Evolutionary conservation across 73 alveolate species (phyloP).

Genomic region (Effrenium voratum): DNA sequence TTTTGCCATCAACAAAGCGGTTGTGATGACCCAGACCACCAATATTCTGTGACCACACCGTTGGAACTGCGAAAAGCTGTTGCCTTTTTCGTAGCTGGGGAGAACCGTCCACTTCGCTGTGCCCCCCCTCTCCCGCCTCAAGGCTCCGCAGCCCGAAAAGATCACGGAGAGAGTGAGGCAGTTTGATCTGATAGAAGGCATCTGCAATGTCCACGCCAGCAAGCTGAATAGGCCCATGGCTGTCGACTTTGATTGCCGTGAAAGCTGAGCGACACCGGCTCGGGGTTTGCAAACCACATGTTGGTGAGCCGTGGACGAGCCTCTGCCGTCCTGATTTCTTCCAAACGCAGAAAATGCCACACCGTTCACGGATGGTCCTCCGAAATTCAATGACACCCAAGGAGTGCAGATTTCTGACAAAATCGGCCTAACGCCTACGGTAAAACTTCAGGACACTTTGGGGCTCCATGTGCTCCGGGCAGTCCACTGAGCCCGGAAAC

Average conservation of each 20-base stretch:
- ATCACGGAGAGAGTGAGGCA: neutral
- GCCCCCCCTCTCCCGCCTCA: neutral
- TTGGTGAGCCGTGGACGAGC: neutral
- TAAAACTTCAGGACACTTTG: neutral
- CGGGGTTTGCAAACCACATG: neutral
- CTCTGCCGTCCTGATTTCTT: neutral
- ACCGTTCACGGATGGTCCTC: neutral
- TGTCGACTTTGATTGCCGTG: neutral
- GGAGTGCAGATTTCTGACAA: neutral
- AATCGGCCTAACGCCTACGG: neutral
- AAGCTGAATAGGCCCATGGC: neutral
- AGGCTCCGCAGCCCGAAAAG: neutral
- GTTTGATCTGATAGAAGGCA: constrained; percentile 10
- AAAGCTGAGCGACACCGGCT: neutral
- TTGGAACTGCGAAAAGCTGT: neutral
- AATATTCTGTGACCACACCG: neutral
- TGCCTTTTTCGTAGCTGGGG: neutral
- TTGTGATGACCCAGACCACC: neutral
- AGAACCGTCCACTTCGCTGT: neutral
- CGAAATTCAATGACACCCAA: neutral
- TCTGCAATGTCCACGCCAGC: constrained; percentile 30
- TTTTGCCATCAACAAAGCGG: neutral
- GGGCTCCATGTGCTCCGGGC: neutral
- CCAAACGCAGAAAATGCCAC: neutral
- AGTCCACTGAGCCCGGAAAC: neutral